Percentiles rank a stretch among this genome's conserved stretches.
Conservation (phyloP, 768 basidiomycete species). For the Mycena venus region DNA sequence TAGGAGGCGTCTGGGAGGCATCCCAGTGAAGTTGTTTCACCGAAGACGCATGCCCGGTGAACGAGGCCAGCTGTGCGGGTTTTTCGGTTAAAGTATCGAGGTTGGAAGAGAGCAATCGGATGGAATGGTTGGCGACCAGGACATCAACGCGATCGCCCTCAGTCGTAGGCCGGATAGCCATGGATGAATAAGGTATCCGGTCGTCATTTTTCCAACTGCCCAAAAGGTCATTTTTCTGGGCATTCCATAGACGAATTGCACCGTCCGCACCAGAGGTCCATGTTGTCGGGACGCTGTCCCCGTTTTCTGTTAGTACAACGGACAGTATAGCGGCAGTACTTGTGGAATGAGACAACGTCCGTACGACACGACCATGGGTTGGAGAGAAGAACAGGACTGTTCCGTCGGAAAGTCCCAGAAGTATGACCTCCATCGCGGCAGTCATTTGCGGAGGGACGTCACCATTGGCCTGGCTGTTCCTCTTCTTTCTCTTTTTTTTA, state of each 20-base stretch:
- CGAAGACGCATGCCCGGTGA: constrained; percentile 76
- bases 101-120: constrained; percentile 63
- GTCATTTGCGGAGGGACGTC: constrained; percentile 39
- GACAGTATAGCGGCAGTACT: constrained; percentile 68
- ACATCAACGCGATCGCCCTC: constrained; percentile 58
- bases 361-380: constrained; percentile 66
- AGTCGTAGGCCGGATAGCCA: constrained; percentile 57
- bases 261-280: constrained; percentile 75
- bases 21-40: constrained; percentile 69
- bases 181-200: constrained; percentile 67
- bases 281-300: constrained; percentile 49
- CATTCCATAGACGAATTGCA: constrained; percentile 69
- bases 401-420: constrained; percentile 74
- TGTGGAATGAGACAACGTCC: constrained; percentile 67
- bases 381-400: constrained; percentile 73
- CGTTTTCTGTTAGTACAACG: constrained; percentile 50
- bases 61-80: constrained; percentile 61
- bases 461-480: constrained; percentile 42
- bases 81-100: constrained; percentile 53
- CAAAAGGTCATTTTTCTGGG: constrained; percentile 60
- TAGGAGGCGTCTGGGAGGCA: constrained; percentile 50
- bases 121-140: constrained; percentile 72
- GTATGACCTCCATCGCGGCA: constrained; percentile 57
- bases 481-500: constrained; percentile 71
- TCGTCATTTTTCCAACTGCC: constrained; percentile 70